Percentiles rank a stretch among this genome's conserved stretches.
These are phyloP conservation scores for Lipomyces yamadae DNA, from an alignment of 805 yeast genomes.

Conservation along the genomic window DNA sequence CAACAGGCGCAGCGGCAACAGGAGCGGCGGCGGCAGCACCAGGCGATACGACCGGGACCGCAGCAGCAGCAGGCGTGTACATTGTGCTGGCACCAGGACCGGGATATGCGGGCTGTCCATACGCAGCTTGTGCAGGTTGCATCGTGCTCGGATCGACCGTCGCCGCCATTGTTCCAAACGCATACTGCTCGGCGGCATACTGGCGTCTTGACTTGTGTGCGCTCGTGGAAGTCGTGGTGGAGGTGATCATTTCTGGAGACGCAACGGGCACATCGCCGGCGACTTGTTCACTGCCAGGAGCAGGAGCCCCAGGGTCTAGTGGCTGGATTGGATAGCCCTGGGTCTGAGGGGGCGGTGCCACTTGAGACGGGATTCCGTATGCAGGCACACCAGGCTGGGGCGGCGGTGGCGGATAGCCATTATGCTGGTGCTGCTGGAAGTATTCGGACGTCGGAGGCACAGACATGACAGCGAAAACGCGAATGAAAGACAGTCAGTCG, in stretches of 20 bases:
- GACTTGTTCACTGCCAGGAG: not conserved
- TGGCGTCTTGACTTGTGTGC: conserved; percentile 47
- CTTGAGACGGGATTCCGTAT: conserved; percentile 25
- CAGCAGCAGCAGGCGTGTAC: conserved; percentile 22
- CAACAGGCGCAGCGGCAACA: conserved; percentile 7
- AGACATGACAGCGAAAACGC: conserved; percentile 10
- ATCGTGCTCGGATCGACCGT: conserved; percentile 29
- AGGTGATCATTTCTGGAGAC: not conserved
- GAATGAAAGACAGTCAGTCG: not conserved
- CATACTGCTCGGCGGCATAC: conserved; percentile 56
- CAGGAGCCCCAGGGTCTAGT: not conserved
- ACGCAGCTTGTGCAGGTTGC: conserved; percentile 5
- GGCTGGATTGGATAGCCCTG: conserved; percentile 11
- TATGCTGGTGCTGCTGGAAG: conserved; percentile 20
- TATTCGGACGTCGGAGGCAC: conserved; percentile 22
- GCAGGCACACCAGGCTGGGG: conserved; percentile 14
- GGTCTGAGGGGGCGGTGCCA: conserved; percentile 15
- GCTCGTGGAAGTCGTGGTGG: not conserved
- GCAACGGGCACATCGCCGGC: not conserved
- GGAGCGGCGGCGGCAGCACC: conserved; percentile 11
- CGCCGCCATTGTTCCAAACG: conserved; percentile 44
- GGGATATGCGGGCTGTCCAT: conserved; percentile 18
- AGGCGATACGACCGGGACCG: conserved; percentile 9
- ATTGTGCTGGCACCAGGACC: conserved; percentile 18
- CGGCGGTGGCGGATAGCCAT: conserved; percentile 8